Evolutionary conservation across 306 rosid genomes (phyloP).

Genomic region (Elaeagnus macrophylla): DNA sequence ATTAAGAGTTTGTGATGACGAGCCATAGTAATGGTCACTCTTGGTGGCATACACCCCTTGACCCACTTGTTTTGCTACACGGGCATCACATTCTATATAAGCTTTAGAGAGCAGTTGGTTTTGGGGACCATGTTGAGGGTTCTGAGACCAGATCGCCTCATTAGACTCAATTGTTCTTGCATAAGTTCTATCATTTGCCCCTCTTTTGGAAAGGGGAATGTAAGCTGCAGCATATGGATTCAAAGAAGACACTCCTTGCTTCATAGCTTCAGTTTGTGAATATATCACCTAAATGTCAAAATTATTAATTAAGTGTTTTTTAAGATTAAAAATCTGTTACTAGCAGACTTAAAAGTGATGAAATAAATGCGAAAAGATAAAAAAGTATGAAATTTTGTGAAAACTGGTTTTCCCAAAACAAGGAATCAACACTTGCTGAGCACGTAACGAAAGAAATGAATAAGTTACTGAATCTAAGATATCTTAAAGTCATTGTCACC

Average conservation of each 20-base stretch:
- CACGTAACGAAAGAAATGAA: too few species aligned
- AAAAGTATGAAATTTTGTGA: too few species aligned
- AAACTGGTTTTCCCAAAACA: too few species aligned
- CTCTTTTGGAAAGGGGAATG: conserved; percentile 61
- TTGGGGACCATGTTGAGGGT: conserved; percentile 21
- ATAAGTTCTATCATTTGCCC: conserved; percentile 21
- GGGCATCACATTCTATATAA: conserved; percentile 10
- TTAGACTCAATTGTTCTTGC: conserved; percentile 18
- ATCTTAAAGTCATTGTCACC: too few species aligned
- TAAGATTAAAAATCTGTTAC: not conserved
- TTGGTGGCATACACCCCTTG: conserved; percentile 20
- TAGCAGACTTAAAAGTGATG: too few species aligned
- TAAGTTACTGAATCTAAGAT: too few species aligned
- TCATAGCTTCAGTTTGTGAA: conserved; percentile 35
- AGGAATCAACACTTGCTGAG: too few species aligned
- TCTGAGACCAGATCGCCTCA: conserved; percentile 32
- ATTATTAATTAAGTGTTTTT: not conserved
- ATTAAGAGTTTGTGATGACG: conserved; percentile 26
- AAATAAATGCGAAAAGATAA: not conserved
- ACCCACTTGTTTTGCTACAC: conserved; percentile 14
- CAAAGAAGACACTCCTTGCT: conserved; percentile 51
- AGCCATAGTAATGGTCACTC: conserved; percentile 31
- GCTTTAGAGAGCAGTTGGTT: conserved; percentile 22
- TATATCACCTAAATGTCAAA: not conserved
- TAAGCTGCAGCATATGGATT: conserved; percentile 73